Percentiles rank a stretch among this genome's conserved stretches.
Conservation (phyloP, 441 rosid genomes). For the Aquilaria agallochum region DNA sequence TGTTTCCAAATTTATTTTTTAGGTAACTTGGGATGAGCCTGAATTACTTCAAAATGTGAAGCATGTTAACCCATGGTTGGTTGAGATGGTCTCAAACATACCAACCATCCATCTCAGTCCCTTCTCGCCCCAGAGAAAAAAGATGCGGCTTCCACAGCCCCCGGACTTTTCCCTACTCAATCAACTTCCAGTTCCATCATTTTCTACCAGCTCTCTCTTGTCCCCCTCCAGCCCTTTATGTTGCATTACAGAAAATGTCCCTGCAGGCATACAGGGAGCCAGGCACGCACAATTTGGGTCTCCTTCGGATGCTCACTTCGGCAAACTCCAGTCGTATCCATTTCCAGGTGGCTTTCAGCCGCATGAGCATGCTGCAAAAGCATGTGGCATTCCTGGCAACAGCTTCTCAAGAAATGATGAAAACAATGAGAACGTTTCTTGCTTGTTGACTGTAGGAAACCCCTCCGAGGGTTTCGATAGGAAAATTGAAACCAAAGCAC, state of each 20-base stretch:
- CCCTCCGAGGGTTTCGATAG: constrained; percentile 27
- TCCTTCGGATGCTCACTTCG: constrained; percentile 65
- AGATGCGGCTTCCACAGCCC: constrained; percentile 67
- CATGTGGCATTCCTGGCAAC: constrained; percentile 25
- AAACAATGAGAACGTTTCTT: constrained; percentile 45
- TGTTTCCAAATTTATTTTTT: constrained; percentile 14
- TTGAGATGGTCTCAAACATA: constrained; percentile 75
- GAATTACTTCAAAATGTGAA: constrained; percentile 94
- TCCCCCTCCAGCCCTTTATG: constrained; percentile 50
- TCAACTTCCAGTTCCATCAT: constrained; percentile 60
- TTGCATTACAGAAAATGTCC: constrained; percentile 72
- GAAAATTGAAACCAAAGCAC: constrained; percentile 41
- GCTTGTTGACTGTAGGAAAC: constrained; percentile 56
- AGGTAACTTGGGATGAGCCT: constrained; percentile 99
- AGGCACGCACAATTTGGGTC: constrained; percentile 93
- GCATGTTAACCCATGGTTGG: constrained; percentile 93
- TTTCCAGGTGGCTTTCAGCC: constrained; percentile 41
- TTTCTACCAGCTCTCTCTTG: constrained; percentile 51
- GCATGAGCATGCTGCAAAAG: constrained; percentile 22
- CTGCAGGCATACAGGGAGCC: constrained; percentile 99
- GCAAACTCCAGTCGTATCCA: constrained; percentile 46
- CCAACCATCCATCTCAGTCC: constrained; percentile 66
- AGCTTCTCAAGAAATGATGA: constrained; percentile 23
- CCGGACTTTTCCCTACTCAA: constrained; percentile 49
- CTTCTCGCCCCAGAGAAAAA: constrained; percentile 83